Base-by-base conservation (phyloP, 2,329 filamentous ascomycete species). In the Exophiala lecanii-corni region DNA sequence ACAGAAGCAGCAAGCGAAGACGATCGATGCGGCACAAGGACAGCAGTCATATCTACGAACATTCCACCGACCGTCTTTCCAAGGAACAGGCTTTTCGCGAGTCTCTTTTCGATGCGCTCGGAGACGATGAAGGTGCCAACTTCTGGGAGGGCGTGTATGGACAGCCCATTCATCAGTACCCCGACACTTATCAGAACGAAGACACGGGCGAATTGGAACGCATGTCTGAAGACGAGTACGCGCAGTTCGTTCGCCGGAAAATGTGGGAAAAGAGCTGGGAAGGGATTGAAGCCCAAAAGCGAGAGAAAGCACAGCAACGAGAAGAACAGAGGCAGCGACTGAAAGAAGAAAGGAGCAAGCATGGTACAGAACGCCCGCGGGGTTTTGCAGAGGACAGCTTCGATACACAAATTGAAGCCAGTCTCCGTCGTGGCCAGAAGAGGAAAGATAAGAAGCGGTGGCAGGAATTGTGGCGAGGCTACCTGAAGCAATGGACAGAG, bases 91-190 rank as follows among this genome's bases (percentile, higher is more conserved):
- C 91, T 1, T 98, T 98, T 63, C 82, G 87, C 20, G 87, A 94
- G 63, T 95, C 89, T 1, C 81, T 98, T 4, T 97, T 97, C 67
- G 92, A 98, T 63, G 92, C 92, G 21, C 83, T 98, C 65, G 91
- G 89, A 26, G 92, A 98, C 64, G 91, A 97, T 60, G 92, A 98
- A 67, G 92, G 91, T 35, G 92, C 92, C 2, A 78, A 81, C 5
- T 98, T 92, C 69, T 98, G 92, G 92, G 84, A 96, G 63, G 79
- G 80, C 12, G 86, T 98, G n/a, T 98, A 97, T 65, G 89, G 89
- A 1, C 91, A 97, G 62, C 91, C 92, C 0, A 84, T 97, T 37
- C 89, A 96, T 64, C 78, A 80, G 5, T 96, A 94, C 61, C 62
- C 78, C 0, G 72, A 76, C 18, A 71, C 73, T 0, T 64, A 68